Conservation (phyloP, 768 basidiomycete species). For the Suillus sp. region DNA sequence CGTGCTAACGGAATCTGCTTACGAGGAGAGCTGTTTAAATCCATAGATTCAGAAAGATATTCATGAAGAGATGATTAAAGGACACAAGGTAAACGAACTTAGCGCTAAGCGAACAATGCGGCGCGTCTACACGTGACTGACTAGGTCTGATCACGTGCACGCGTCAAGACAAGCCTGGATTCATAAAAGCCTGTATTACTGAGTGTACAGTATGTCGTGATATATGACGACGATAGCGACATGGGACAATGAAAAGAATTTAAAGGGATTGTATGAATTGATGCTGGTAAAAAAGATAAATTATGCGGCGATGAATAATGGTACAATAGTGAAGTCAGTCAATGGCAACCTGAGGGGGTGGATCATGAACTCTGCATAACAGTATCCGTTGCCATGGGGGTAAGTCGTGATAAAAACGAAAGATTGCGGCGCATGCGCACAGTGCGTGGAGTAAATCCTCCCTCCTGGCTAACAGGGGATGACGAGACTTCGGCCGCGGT, state of each 20-base stretch:
- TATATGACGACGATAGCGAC: not conserved
- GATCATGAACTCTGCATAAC: conserved; percentile 16
- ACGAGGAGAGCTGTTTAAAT: conserved; percentile 67
- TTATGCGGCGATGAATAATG: conserved; percentile 20
- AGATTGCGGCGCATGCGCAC: conserved; percentile 35
- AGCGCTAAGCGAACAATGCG: not conserved
- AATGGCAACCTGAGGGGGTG: conserved; percentile 1
- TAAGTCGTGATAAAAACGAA: conserved; percentile 40
- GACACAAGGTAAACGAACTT: conserved; percentile 3
- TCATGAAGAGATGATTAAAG: conserved; percentile 6
- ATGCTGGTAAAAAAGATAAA: conserved; percentile 3
- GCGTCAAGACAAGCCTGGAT: not conserved
- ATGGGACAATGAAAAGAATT: conserved; percentile 13
- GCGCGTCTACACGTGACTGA: conserved; percentile 14
- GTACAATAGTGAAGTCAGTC: conserved; percentile 12
- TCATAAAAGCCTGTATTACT: not conserved
- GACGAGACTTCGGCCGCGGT: conserved; percentile 17
- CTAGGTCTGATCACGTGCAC: conserved; percentile 8
- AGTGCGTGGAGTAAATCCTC: conserved; percentile 19
- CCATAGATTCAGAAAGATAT: conserved; percentile 43
- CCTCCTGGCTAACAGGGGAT: conserved; percentile 17
- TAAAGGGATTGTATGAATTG: conserved; percentile 15
- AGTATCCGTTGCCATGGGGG: conserved; percentile 19
- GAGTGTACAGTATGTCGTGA: conserved; percentile 5
- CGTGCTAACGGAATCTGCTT: conserved; percentile 74